phyloP scores from a whole-genome alignment of 2,329 filamentous ascomycete species.

The Davidsoniella australis region DNA sequence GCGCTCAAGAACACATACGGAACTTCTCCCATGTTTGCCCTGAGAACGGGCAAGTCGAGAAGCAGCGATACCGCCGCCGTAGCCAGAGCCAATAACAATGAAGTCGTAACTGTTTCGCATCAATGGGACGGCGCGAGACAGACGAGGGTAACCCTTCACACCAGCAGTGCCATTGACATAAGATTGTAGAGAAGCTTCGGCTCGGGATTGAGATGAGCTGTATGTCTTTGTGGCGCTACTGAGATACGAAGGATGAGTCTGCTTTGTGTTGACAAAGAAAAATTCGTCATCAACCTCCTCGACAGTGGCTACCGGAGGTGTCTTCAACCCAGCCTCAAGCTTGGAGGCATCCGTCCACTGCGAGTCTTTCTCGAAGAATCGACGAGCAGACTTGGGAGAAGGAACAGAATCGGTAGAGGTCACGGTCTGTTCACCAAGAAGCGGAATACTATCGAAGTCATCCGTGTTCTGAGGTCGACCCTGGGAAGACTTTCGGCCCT shows the following conservation, averaged over 20 bases:
- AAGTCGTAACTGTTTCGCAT: conserved; percentile 44
- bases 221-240: conserved; percentile 7
- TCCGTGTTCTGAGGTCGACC: background rate
- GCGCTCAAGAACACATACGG: conserved; percentile 47
- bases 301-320: background rate
- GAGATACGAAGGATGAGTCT: conserved; percentile 4
- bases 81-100: conserved; percentile 52
- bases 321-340: background rate
- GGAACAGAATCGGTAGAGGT: conserved; percentile 1
- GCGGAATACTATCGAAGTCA: conserved; percentile 6
- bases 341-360: background rate
- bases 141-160: conserved; percentile 19
- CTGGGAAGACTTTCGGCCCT: conserved; percentile 6
- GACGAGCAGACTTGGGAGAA: background rate
- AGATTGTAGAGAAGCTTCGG: conserved; percentile 10
- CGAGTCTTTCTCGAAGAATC: background rate
- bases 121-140: conserved; percentile 39
- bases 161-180: conserved; percentile 9
- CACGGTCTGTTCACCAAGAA: background rate
- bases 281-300: conserved; percentile 6
- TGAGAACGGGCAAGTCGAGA: conserved; percentile 40
- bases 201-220: conserved; percentile 9
- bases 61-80: conserved; percentile 49
- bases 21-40: conserved; percentile 24
- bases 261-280: conserved; percentile 7